Conservation (phyloP, 495 filamentous ascomycete species). For the Usnea hakonensis region DNA sequence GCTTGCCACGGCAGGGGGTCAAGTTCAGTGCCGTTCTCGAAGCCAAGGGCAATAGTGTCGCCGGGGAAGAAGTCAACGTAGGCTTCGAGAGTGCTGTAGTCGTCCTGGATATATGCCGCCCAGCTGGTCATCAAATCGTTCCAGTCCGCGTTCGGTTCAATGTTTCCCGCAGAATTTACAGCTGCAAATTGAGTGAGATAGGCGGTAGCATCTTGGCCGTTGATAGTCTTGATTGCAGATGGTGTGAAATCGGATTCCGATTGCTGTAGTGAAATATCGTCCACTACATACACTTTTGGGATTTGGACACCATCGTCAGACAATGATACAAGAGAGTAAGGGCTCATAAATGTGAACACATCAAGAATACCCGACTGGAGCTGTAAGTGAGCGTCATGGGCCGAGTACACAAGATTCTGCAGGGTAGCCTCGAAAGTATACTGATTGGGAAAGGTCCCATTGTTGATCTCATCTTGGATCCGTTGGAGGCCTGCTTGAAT, state of each 20-base stretch:
- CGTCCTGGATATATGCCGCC: conserved; percentile 34
- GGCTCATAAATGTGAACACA: conserved; percentile 40
- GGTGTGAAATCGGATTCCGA: conserved; percentile 16
- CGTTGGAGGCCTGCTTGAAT: conserved; percentile 37
- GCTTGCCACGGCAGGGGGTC: conserved; percentile 27
- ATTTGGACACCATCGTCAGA: conserved; percentile 42
- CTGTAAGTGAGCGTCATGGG: conserved; percentile 41
- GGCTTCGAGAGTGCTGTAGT: conserved; percentile 27
- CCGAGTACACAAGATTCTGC: conserved; percentile 33
- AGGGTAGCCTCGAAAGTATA: conserved; percentile 45
- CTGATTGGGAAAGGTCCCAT: conserved; percentile 35
- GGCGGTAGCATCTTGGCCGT: conserved; percentile 32
- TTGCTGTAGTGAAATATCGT: conserved; percentile 12
- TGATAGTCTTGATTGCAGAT: conserved; percentile 40
- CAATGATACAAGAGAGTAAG: conserved; percentile 34
- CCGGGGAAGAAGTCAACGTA: conserved; percentile 39
- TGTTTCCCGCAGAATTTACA: conserved; percentile 30
- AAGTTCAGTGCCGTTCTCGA: conserved; percentile 32
- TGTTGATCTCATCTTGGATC: conserved; percentile 35
- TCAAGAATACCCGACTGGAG: conserved; percentile 33
- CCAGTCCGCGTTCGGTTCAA: conserved; percentile 44
- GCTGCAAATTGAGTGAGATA: conserved; percentile 38
- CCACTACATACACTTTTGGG: conserved; percentile 33
- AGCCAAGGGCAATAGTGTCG: conserved; percentile 31
- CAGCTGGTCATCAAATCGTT: conserved; percentile 40